phyloP scores from a whole-genome alignment of 768 basidiomycete genomes.

The Pleurotus tuber-regium region DNA sequence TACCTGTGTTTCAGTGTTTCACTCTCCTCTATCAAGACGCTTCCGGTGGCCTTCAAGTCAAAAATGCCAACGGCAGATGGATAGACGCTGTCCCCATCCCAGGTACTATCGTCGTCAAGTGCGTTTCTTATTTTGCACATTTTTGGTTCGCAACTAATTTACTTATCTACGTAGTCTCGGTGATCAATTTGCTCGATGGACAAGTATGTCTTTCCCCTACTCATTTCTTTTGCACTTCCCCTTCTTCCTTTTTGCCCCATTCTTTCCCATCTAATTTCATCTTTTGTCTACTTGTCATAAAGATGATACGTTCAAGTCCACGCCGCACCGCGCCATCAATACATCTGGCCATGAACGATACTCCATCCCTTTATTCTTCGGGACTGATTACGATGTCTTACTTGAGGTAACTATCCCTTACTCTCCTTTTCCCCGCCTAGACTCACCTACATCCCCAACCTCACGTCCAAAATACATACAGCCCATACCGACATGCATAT shows the following conservation, averaged over 20 bases:
- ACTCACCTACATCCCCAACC: not conserved
- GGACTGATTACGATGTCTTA: constrained; percentile 80
- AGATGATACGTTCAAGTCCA: constrained; percentile 92
- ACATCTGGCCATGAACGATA: constrained; percentile 67
- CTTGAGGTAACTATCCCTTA: constrained; percentile 68
- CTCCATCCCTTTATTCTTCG: constrained; percentile 89
- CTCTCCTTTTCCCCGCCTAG: not conserved
- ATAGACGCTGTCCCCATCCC: constrained; percentile 75
- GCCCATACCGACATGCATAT: constrained; percentile 54
- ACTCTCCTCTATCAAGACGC: constrained; percentile 86
- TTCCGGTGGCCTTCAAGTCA: constrained; percentile 76
- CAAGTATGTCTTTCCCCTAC: constrained; percentile 50
- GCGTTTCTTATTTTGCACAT: constrained; percentile 15
- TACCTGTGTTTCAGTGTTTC: constrained; percentile 63
- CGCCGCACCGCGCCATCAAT: constrained; percentile 84
- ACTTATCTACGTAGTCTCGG: constrained; percentile 50
- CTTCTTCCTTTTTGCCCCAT: not conserved
- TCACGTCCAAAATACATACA: constrained; percentile 15
- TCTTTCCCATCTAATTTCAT: not conserved
- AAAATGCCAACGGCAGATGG: constrained; percentile 78
- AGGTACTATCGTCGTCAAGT: constrained; percentile 90
- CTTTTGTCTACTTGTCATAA: not conserved
- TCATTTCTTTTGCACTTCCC: not conserved
- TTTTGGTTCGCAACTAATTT: not conserved
- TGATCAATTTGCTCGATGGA: constrained; percentile 88